phyloP scores from a whole-genome alignment of 177 flowering plant genomes.

The Vitis hybrid region DNA sequence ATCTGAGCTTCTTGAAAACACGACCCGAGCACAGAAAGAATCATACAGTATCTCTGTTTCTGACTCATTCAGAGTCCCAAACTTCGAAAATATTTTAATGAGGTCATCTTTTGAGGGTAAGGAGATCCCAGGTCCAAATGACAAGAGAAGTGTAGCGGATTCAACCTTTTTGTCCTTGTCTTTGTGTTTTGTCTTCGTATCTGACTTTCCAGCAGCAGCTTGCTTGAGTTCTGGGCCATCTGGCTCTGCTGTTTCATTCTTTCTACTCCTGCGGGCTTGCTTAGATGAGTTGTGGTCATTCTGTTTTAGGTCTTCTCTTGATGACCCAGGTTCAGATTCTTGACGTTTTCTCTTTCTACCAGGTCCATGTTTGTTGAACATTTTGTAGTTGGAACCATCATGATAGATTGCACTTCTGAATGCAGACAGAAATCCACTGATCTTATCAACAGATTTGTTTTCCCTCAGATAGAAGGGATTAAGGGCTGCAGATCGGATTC shows the following conservation, averaged over 20 bases:
- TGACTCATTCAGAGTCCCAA: conserved; percentile 33
- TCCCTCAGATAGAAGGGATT: conserved; percentile 14
- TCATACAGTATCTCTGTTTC: conserved; percentile 31
- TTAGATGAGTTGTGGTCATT: background rate
- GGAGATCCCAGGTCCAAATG: conserved; percentile 35
- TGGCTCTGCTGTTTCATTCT: background rate
- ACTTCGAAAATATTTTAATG: conserved; percentile 30
- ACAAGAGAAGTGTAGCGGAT: conserved; percentile 28
- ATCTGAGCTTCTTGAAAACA: conserved; percentile 29
- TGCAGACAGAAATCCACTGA: conserved; percentile 20
- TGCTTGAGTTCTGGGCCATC: conserved; percentile 3
- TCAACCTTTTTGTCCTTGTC: conserved; percentile 9
- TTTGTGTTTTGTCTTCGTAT: background rate
- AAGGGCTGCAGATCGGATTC: conserved; percentile 28
- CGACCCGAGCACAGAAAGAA: conserved; percentile 28
- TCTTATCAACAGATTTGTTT: conserved; percentile 14
- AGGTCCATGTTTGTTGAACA: conserved; percentile 10
- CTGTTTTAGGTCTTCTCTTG: conserved; percentile 1
- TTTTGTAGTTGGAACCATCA: conserved; percentile 27
- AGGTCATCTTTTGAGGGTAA: conserved; percentile 50
- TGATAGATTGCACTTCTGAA: conserved; percentile 31
- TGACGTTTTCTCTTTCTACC: conserved; percentile 32
- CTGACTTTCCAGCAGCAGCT: conserved; percentile 8
- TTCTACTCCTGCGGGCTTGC: background rate
- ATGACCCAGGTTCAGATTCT: conserved; percentile 9